These are phyloP conservation scores for Meredithiella fracta DNA, from an alignment of 2,329 filamentous ascomycete genomes.

Conservation along the genomic window DNA sequence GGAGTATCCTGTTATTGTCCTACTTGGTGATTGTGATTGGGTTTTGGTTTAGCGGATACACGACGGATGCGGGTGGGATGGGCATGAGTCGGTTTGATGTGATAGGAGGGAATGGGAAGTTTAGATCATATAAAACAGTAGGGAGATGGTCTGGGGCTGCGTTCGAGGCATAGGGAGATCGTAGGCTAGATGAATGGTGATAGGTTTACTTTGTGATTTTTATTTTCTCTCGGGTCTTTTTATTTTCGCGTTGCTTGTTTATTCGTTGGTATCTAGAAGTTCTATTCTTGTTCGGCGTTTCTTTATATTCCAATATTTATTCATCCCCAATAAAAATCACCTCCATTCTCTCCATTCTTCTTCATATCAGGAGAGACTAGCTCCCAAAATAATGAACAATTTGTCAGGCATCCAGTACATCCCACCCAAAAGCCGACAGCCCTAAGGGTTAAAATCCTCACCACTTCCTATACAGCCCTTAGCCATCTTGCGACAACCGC, in stretches of 20 bases:
- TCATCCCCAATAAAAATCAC: background rate
- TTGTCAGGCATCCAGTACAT: constrained; percentile 85
- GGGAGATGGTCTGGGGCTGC: constrained; percentile 28
- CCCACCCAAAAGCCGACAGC: constrained; percentile 68
- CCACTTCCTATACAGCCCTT: constrained; percentile 62
- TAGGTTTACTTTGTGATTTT: background rate
- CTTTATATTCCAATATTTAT: too few species aligned
- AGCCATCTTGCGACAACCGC: constrained; percentile 12
- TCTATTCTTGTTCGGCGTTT: too few species aligned
- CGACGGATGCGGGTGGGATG: constrained; percentile 19
- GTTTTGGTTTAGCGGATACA: constrained; percentile 65
- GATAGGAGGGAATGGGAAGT: constrained; percentile 33
- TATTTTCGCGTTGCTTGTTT: too few species aligned
- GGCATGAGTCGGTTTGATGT: constrained; percentile 36
- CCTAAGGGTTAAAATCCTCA: constrained; percentile 79
- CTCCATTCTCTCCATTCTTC: constrained; percentile 25
- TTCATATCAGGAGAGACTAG: constrained; percentile 26
- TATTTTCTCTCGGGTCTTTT: background rate
- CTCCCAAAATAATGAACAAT: constrained; percentile 33
- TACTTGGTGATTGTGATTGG: constrained; percentile 86
- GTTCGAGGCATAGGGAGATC: background rate
- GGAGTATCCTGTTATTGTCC: constrained; percentile 79
- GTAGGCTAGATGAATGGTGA: background rate
- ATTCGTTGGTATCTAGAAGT: too few species aligned
- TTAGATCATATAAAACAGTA: constrained; percentile 36